A percentile compares a stretch with the other conserved stretches of the same genome.
Conservation (phyloP, 345 rosid genomes). For the Rhodamnia argentea region DNA sequence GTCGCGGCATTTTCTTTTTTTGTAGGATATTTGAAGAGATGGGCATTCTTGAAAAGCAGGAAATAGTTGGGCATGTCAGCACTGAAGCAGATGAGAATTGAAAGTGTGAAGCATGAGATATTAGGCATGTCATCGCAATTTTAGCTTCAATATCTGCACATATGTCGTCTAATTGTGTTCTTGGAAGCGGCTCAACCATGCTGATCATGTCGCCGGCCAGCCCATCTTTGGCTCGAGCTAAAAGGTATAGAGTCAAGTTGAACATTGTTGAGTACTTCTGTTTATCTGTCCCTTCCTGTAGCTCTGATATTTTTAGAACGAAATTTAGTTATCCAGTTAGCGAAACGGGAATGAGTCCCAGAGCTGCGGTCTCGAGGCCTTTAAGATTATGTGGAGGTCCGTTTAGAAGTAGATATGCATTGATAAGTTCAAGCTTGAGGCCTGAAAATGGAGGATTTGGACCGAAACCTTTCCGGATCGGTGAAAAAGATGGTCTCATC, state of each 20-base stretch:
- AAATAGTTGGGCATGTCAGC: neutral
- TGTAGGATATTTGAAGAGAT: neutral
- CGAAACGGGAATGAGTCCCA: neutral
- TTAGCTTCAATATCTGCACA: neutral
- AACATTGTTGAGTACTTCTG: neutral
- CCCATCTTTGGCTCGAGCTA: neutral
- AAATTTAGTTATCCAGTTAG: slow-evolving; percentile 2
- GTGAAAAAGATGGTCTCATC: slow-evolving; percentile 61
- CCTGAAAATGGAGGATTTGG: slow-evolving; percentile 15
- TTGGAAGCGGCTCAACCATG: neutral
- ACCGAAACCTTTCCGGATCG: slow-evolving; percentile 11
- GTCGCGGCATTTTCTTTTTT: neutral
- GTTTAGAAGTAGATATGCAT: neutral
- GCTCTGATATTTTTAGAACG: neutral
- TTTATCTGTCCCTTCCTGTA: neutral
- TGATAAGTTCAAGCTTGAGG: slow-evolving; percentile 14
- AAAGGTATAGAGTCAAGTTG: neutral
- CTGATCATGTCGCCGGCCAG: neutral
- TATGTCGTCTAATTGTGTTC: neutral
- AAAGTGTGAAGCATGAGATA: neutral
- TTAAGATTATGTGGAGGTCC: slow-evolving; percentile 11
- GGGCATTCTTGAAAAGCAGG: neutral
- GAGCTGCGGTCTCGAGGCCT: slow-evolving; percentile 6
- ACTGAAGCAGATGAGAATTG: neutral
- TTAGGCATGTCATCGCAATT: neutral